A percentile compares a stretch with the other conserved stretches of the same genome.
phyloP scores from a whole-genome alignment of 441 rosid species.

The Heliophila coronopifolia region DNA sequence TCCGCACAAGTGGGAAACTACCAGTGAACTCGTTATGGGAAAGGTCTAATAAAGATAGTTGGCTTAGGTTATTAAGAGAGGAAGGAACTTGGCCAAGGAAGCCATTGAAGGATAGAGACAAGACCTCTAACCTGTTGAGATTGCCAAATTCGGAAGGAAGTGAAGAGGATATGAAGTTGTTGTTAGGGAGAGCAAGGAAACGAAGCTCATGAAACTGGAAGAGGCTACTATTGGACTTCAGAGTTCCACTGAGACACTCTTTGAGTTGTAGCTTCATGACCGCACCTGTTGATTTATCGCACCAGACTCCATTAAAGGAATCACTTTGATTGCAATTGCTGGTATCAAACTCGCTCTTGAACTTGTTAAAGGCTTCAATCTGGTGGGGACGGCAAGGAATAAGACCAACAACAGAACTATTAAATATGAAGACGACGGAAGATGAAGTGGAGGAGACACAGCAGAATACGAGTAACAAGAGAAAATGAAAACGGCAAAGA shows the following conservation, averaged over 20 bases:
- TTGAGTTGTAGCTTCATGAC: conserved; percentile 5
- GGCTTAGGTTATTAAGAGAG: not conserved
- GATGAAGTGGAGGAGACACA: not conserved
- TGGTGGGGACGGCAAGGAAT: conserved; percentile 3
- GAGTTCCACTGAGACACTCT: conserved; percentile 2
- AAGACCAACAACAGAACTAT: not conserved
- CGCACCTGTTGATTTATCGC: not conserved
- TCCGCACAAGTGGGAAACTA: not conserved
- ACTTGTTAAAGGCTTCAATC: not conserved
- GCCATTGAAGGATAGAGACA: too few relatives aligned
- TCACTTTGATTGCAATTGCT: not conserved
- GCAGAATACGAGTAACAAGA: not conserved
- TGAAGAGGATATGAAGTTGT: conserved; percentile 11
- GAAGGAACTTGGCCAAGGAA: conserved; percentile 16
- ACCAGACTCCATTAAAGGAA: conserved; percentile 6
- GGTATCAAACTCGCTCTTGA: conserved; percentile 20
- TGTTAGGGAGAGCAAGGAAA: conserved; percentile 2
- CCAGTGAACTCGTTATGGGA: not conserved
- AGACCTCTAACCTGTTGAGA: too few relatives aligned
- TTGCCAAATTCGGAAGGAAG: too few relatives aligned
- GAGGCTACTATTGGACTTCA: conserved; percentile 1
- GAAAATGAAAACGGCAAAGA: not conserved
- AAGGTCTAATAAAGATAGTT: not conserved
- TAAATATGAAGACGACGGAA: not conserved
- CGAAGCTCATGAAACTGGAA: conserved; percentile 3